Evolutionary conservation across 2,329 filamentous ascomycete species (phyloP).

Genomic region (Tympanopsis confertula): DNA sequence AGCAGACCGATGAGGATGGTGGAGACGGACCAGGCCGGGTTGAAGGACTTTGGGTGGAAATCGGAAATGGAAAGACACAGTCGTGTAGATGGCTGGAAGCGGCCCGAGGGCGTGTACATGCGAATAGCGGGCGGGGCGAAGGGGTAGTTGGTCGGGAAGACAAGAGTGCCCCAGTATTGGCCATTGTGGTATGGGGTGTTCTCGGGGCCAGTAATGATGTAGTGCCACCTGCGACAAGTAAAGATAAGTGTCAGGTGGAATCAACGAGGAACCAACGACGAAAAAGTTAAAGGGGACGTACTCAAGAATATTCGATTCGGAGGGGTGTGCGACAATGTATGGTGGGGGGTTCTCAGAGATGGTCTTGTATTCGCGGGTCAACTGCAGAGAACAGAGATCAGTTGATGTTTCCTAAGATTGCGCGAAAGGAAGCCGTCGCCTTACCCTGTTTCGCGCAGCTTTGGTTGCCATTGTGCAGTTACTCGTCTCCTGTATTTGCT

Average conservation of each 20-base stretch:
- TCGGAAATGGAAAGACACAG: slow-evolving; percentile 93
- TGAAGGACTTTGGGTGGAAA: slow-evolving; percentile 96
- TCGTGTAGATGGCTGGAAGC: slow-evolving; percentile 84
- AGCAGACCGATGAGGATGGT: slow-evolving; percentile 90
- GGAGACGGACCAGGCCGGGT: slow-evolving; percentile 94
- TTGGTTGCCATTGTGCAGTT: slow-evolving; percentile 59
- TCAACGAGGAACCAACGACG: neutral
- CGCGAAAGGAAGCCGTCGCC: neutral
- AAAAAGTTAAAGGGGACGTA: slow-evolving; percentile 25
- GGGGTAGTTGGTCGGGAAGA: slow-evolving; percentile 92
- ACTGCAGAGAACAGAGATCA: slow-evolving; percentile 21
- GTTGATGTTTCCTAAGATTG: slow-evolving; percentile 5
- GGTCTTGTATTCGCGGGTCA: slow-evolving; percentile 51
- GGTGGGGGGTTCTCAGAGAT: slow-evolving; percentile 68
- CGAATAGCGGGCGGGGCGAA: slow-evolving; percentile 95
- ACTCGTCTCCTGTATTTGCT: too few relatives aligned
- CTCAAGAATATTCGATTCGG: slow-evolving; percentile 85
- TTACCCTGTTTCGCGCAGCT: slow-evolving; percentile 60
- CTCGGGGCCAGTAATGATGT: slow-evolving; percentile 87
- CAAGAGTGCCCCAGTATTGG: slow-evolving; percentile 95
- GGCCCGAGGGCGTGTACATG: slow-evolving; percentile 94
- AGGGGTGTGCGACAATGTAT: slow-evolving; percentile 80
- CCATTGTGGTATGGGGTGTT: slow-evolving; percentile 87
- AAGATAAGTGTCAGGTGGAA: slow-evolving; percentile 6
- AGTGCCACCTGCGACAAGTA: slow-evolving; percentile 60